Evolutionary conservation across 2,329 filamentous ascomycete species (phyloP).

Genomic region (Ascochyta fabae): DNA sequence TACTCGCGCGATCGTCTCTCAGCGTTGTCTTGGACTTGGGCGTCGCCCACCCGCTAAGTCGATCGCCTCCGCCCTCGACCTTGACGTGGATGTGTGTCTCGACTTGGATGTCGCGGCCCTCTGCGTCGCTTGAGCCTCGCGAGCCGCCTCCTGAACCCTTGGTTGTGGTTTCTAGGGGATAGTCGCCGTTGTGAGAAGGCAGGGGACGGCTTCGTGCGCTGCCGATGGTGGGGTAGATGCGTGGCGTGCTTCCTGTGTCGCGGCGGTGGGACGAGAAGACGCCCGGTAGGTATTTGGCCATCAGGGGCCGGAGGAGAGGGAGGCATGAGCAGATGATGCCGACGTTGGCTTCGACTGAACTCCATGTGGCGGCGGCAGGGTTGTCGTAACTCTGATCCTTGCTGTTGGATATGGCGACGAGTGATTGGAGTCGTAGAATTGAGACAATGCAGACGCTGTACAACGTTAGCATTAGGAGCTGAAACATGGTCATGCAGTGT

Average conservation of each 20-base stretch:
- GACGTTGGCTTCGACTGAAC: conserved; percentile 40
- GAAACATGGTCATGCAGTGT: neutral
- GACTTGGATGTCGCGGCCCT: conserved; percentile 32
- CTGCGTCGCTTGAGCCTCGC: conserved; percentile 9
- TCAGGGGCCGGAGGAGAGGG: conserved; percentile 36
- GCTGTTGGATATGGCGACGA: conserved; percentile 41
- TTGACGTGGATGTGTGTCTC: conserved; percentile 32
- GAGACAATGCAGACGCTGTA: conserved; percentile 45
- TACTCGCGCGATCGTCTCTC: conserved; percentile 7
- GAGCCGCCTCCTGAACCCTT: conserved; percentile 13
- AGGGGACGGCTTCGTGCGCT: conserved; percentile 14
- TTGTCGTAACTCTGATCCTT: conserved; percentile 42
- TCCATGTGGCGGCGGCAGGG: conserved; percentile 41
- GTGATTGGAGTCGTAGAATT: conserved; percentile 43
- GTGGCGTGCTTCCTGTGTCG: conserved; percentile 15
- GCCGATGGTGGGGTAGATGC: conserved; percentile 20
- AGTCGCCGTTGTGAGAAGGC: conserved; percentile 13
- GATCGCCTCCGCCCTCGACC: conserved; percentile 22
- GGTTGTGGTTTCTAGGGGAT: conserved; percentile 12
- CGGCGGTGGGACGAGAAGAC: conserved; percentile 28
- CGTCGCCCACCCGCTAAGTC: conserved; percentile 20
- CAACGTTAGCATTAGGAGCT: conserved; percentile 7
- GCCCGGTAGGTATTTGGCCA: conserved; percentile 32
- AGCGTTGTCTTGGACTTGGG: neutral
- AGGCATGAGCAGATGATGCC: conserved; percentile 45